Base-by-base conservation (phyloP, 495 filamentous ascomycete genomes). In the Xylaria longipes region DNA sequence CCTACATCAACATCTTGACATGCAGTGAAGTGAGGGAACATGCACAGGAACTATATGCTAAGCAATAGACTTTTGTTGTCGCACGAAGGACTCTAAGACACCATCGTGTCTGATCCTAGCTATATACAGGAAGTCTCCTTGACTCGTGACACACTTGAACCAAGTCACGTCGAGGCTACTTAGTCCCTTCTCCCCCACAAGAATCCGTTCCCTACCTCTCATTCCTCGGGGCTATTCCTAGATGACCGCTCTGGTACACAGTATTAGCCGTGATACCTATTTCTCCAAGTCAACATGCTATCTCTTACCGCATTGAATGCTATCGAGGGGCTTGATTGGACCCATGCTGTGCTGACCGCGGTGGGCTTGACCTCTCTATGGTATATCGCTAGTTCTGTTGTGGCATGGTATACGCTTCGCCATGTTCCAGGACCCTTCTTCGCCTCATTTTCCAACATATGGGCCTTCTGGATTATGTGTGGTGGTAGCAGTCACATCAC, bases 391-490 rank as follows among this genome's bases (percentile, higher is more conserved):
- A 58, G 65, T 17, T 43, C 50, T 25, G 17, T 58, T 45, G 35
- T 45, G 25, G 65, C 52, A 1, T 68, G 65, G 65, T 31, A 60
- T 35, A 57, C 33, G 25, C 65, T 68, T n/a, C 65, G 65, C 1
- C 65, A 68, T 46, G 35, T 68, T 45, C 65, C 65, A 12, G 65
- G 65, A 3, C 65, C 65, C 7, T 57, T 68, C 22, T 45, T 68
- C 2, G 65, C 65, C 2, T 68, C 65, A 37, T 68, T 68, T 17
- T 58, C 50, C 52, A 14, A 68, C 31, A 29, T 68, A 45, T 68
- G 65, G 65, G 20, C 12, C 1, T 66, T 66, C 64, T 52, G 45
- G 63, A 9, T 22, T 52, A 8, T 5, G 29, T 66, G 9, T 14
- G 46, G 20, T 20, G 65, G 65, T 5, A 22, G 5, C 1, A 68